Evolutionary conservation across 805 yeast genomes (phyloP).

Genomic region (Candida andamanensis): DNA sequence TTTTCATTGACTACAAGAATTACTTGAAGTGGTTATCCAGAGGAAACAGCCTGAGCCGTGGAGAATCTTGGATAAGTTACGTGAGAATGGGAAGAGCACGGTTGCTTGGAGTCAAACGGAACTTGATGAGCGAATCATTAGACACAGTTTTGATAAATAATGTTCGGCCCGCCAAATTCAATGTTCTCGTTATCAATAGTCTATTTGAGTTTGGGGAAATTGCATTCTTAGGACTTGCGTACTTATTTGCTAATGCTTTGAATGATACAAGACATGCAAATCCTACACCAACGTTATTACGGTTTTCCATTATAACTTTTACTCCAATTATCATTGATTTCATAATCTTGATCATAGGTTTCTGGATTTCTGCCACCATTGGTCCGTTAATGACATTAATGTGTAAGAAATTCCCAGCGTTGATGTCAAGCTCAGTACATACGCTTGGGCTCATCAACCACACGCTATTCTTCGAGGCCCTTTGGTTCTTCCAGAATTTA

Average conservation of each 20-base stretch:
- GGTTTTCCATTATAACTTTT: conserved; percentile 40
- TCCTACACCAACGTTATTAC: conserved; percentile 38
- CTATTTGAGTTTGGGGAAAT: conserved; percentile 33
- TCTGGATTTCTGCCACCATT: conserved; percentile 39
- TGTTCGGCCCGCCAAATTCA: conserved; percentile 45
- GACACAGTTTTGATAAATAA: conserved; percentile 30
- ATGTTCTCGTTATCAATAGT: conserved; percentile 38
- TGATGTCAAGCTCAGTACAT: conserved; percentile 56
- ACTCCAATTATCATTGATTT: conserved; percentile 47
- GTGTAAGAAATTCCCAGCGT: conserved; percentile 42
- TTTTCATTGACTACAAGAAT: conserved; percentile 61
- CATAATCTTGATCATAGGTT: conserved; percentile 33
- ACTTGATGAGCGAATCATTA: conserved; percentile 31
- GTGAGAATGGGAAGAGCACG: conserved; percentile 48
- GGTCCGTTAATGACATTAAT: conserved; percentile 49
- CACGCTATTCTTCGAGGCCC: conserved; percentile 51
- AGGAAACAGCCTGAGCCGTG: conserved; percentile 42
- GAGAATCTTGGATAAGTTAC: conserved; percentile 43
- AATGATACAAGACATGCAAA: conserved; percentile 32
- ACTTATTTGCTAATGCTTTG: conserved; percentile 50
- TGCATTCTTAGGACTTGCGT: conserved; percentile 39
- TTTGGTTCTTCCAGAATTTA: conserved; percentile 69
- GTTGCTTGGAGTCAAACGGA: conserved; percentile 50
- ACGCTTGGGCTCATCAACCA: conserved; percentile 48
- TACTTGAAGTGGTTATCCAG: conserved; percentile 48